Evolutionary conservation across 192 early-diverging fungal genomes (phyloP), one percentile per base, ranked within the genome.

Genomic region (Gonapodya prolifera): DNA sequence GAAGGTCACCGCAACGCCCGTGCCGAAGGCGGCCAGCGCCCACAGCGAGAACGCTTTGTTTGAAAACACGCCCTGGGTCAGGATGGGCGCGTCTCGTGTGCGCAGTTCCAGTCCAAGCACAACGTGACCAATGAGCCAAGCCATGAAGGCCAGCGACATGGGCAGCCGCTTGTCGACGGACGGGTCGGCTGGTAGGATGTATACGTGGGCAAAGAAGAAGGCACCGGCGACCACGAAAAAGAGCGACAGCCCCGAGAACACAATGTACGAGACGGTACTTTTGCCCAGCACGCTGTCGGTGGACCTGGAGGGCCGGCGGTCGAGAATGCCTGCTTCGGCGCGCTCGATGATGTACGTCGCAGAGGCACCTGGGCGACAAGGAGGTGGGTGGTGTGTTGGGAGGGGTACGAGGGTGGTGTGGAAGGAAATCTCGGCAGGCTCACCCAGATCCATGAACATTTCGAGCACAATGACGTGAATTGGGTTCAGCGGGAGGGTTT

Each of bases 61-160:
- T 8, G 28, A 30, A 29, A 73, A 73, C 8, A 73, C 8, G 8
- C 71, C 71, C 18, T 73, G 18, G 71, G 8, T 16, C 16, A 73
- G 31, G 18, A 73, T 16, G 8, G 71, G 71, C 28, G 28, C 8
- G 31, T 30, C 31, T 32, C 28, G 18, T 32, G 71, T 73, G 71
- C 71, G 71, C 8, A 18, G 32, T 29, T 18, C 18, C 8, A 73
- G 71, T 30, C 71, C 71, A 2, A 18, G 32, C 28, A 73, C 18
- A 8, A 73, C 71, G 71, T 73, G 71, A 16, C 71, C 71, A 29
- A 32, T 32, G 18, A 73, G 71, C 71, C 71, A 73, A 73, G 71
- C 71, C 28, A 73, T 32, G 71, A 73, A 73, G 28, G 71, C 18
- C 16, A 32, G 28, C 71, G 71, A 73, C 28, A 73, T 32, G 16